phyloP scores from a whole-genome alignment of 1,139 yeast species.

The Geotrichum histeridarum region DNA sequence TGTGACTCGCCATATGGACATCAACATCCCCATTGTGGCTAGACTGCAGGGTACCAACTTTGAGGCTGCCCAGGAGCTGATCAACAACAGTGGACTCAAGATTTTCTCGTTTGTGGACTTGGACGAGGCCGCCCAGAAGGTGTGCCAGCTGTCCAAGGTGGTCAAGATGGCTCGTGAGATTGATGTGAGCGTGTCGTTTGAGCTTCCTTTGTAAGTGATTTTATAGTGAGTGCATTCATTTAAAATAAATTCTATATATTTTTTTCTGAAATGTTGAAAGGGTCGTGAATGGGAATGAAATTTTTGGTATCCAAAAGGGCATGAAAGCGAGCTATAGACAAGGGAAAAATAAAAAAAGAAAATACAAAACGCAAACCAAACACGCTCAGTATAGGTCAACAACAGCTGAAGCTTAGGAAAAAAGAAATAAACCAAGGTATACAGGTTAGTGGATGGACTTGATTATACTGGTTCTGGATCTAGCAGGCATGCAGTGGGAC shows the following conservation, averaged over 20 bases:
- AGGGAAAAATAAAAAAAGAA: too few relatives aligned
- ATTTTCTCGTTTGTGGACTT: slow-evolving; percentile 87
- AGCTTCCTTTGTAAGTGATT: slow-evolving; percentile 40
- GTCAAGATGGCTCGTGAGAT: slow-evolving; percentile 47
- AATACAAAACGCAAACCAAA: not conserved
- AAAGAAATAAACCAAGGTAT: too few relatives aligned
- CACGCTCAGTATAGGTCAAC: not conserved
- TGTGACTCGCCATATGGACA: slow-evolving; percentile 83
- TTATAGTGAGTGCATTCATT: not conserved
- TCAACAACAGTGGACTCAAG: slow-evolving; percentile 85
- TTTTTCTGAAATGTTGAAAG: not conserved
- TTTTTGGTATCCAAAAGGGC: too few relatives aligned
- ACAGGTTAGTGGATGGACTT: too few relatives aligned
- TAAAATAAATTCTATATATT: not conserved
- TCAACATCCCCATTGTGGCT: slow-evolving; percentile 91
- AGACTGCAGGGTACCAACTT: slow-evolving; percentile 98
- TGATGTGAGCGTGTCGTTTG: slow-evolving; percentile 48
- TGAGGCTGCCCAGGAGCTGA: slow-evolving; percentile 81
- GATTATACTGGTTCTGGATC: too few relatives aligned
- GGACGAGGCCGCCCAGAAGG: slow-evolving; percentile 96
- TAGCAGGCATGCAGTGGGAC: too few relatives aligned
- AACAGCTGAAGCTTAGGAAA: not conserved
- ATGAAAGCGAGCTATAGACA: too few relatives aligned
- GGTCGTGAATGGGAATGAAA: too few relatives aligned
- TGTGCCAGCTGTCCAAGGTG: slow-evolving; percentile 63